Evolutionary conservation across 75 land plant species (phyloP).

Genomic region (Selaginella tamariscina): DNA sequence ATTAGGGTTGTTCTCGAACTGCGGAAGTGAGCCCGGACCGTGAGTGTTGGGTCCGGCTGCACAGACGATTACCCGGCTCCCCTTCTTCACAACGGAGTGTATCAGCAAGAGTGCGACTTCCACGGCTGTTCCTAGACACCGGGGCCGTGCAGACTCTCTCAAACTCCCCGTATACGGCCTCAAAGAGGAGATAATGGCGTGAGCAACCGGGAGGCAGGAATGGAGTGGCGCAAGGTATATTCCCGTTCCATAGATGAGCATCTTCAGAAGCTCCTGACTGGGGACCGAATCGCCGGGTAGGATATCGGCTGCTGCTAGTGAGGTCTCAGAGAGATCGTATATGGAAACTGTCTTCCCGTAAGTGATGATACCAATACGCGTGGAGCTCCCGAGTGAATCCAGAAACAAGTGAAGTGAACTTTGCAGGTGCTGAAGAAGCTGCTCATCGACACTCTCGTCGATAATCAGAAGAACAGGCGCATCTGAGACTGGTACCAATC

Average conservation of each 20-base stretch:
- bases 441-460: constrained; percentile 86
- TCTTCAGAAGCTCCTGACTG: constrained; percentile 59
- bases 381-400: constrained; percentile 65
- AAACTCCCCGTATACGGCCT: constrained; percentile 57
- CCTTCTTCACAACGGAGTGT: constrained; percentile 59
- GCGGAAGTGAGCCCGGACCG: constrained; percentile 96
- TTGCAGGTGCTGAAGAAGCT: constrained; percentile 82
- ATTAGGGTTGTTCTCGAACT: constrained; percentile 76
- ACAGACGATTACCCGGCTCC: constrained; percentile 74
- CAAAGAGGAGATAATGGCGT: constrained; percentile 67
- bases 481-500: constrained; percentile 75
- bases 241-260: constrained; percentile 88
- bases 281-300: constrained; percentile 68
- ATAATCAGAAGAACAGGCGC: constrained; percentile 78
- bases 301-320: constrained; percentile 89
- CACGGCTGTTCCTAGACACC: constrained; percentile 88
- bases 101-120: constrained; percentile 89
- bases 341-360: constrained; percentile 89
- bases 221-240: constrained; percentile 81
- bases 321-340: constrained; percentile 83
- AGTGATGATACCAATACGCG: constrained; percentile 71
- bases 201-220: constrained; percentile 66
- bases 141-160: constrained; percentile 67
- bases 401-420: constrained; percentile 91
- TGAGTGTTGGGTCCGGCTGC: constrained; percentile 89